A percentile compares a stretch with the other conserved stretches of the same genome.
Conservation (phyloP, 140 eudicot genomes). For the Erigeron philadelphicus region DNA sequence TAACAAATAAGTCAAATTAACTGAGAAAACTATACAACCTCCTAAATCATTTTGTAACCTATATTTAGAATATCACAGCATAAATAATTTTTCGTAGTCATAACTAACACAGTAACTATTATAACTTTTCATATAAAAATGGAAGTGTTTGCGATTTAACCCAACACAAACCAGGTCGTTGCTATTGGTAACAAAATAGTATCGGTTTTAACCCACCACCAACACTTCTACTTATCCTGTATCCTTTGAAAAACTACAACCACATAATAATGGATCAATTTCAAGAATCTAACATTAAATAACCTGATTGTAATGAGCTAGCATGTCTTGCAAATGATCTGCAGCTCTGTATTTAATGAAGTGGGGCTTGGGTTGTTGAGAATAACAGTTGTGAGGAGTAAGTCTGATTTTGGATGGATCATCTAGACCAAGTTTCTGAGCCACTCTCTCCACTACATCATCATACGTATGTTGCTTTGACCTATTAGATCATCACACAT, state of each 20-base stretch:
- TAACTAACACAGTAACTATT: not conserved
- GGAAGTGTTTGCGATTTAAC: not conserved
- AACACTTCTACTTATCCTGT: not conserved
- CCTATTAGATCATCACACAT: constrained; percentile 34
- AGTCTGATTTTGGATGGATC: constrained; percentile 81
- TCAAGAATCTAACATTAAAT: constrained; percentile 2
- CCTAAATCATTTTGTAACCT: not conserved
- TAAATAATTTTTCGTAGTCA: not conserved
- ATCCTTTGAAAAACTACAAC: not conserved
- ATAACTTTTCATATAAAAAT: not conserved
- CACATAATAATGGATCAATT: not conserved
- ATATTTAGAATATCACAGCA: not conserved
- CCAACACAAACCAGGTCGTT: not conserved
- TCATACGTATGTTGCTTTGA: constrained; percentile 69
- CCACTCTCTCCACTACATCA: constrained; percentile 76
- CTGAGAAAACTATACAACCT: not conserved
- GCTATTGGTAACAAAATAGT: not conserved
- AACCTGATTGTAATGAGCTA: constrained; percentile 78
- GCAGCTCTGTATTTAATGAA: constrained; percentile 55
- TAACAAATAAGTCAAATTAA: not conserved
- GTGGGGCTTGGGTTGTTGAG: constrained; percentile 82
- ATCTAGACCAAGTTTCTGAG: constrained; percentile 53
- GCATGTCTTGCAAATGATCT: constrained; percentile 70
- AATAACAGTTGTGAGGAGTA: constrained; percentile 76
- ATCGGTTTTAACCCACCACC: not conserved